Evolutionary conservation across 768 basidiomycete species (phyloP), one percentile per base, ranked within the genome.

Genomic region (Naganishia onofrii): DNA sequence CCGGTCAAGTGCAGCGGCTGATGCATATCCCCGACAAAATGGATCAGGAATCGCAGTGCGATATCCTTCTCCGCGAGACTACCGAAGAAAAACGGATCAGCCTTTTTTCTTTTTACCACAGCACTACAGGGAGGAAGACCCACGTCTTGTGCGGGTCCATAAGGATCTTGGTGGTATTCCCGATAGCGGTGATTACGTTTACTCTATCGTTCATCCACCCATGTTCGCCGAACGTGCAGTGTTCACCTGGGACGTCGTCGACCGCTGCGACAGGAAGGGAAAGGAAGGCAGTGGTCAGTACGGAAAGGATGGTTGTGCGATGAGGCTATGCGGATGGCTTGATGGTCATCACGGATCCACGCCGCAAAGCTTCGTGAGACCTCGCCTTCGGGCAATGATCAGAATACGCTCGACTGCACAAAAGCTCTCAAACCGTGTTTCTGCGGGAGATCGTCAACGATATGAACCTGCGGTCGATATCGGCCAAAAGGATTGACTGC

Each of bases 11-110:
- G 95, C 66, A 99, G 83, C 5, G 95, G 95, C 85, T 90, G 88
- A 75, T 96, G 95, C 84, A 95, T 84, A 79, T 97, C 95, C 0
- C 95, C 93, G 13, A 96, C 67, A 75, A 92, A 97, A 80, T 99
- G 96, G 34, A 94, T 86, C 36, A 99, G 83, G 83, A 96, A 99
- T 79, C 91, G 90, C 75, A 97, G 84, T 1, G 95, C 91, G 74
- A 92, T 90, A 76, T 89, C 87, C 1, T 88, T 88, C 13, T 28
- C 48, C 38, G 51, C 34, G 21, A 46, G 23, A 23, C 68, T 69
- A 34, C 21, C 8, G 21, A 5, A 54, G 23, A 26, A 23, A 26
- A 23, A 3, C 21, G 54, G 15, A 60, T 32, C n/a, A 42, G 42
- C 26, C n/a, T 5, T 19, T 8, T 17, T 52, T 15, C 23, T 63